Percentiles rank a stretch among this genome's conserved stretches.
Evolutionary conservation across 108 stramenopile genomes (phyloP).

Genomic region (Licmophora abbreviata): DNA sequence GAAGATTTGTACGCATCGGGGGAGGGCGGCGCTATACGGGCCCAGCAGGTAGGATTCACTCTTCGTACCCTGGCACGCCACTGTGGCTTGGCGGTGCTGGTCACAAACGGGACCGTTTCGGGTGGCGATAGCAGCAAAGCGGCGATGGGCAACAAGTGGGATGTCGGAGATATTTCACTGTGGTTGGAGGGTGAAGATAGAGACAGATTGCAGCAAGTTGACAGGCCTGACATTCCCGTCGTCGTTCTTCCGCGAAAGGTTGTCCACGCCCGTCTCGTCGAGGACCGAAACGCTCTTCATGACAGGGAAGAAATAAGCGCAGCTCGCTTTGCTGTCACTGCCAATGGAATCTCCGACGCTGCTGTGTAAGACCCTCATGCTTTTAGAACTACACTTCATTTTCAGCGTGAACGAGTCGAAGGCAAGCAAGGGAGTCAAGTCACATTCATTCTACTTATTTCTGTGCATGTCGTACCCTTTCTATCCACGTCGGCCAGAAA

Average conservation of each 20-base stretch:
- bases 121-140: constrained; percentile 1
- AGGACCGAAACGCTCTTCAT: too few relatives aligned
- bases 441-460: constrained; percentile 1
- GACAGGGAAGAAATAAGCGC: too few relatives aligned
- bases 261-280: too few relatives aligned
- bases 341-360: too few relatives aligned
- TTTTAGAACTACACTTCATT: too few relatives aligned
- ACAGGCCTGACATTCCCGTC: too few relatives aligned
- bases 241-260: too few relatives aligned
- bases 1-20: neutral
- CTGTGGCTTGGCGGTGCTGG: constrained; percentile 3
- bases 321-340: neutral
- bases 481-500: constrained; percentile 59
- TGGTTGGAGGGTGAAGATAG: neutral
- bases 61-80: constrained; percentile 2
- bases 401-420: too few relatives aligned
- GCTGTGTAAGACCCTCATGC: too few relatives aligned
- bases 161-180: neutral
- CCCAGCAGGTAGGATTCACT: neutral
- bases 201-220: too few relatives aligned
- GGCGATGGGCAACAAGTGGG: constrained; percentile 3
- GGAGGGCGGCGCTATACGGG: neutral
- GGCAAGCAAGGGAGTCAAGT: neutral
- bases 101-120: constrained; percentile 7
- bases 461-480: constrained; percentile 24